Conservation (phyloP, 495 filamentous ascomycete species). For the Bathelium albidoporum region DNA sequence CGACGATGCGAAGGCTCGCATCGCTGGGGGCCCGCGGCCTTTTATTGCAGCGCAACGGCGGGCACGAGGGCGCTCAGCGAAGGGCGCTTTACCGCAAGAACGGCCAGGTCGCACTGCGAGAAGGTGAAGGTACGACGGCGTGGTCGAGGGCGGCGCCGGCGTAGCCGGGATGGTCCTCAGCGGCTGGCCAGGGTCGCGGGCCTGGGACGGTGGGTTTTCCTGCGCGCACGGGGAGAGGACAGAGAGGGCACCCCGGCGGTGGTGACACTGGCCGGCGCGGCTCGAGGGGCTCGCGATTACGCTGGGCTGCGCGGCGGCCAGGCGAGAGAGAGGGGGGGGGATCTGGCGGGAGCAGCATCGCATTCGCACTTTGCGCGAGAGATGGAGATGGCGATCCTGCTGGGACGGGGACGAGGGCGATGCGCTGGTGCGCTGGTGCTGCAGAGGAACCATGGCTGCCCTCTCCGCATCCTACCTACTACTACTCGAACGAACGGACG, state of each 20-base stretch:
- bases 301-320: conserved; percentile 4
- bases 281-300: conserved; percentile 2
- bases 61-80: background rate
- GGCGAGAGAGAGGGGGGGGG: background rate
- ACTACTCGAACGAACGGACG: too few species aligned
- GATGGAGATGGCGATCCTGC: background rate
- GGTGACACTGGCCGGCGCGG: background rate
- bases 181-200: conserved; percentile 3
- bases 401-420: background rate
- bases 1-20: conserved; percentile 3
- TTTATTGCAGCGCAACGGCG: background rate
- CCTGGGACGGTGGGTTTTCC: conserved; percentile 4
- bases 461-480: conserved; percentile 6
- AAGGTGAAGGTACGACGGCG: background rate
- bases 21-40: background rate
- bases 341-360: conserved; percentile 1
- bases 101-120: background rate
- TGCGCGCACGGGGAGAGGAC: background rate
- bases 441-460: background rate
- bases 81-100: background rate
- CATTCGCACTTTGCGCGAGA: background rate
- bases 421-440: background rate
- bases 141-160: conserved; percentile 5
- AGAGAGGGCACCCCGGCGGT: background rate
- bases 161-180: background rate